Percentiles rank a stretch among this genome's conserved stretches.
Evolutionary conservation across 139 green algal genomes (phyloP).

Genomic region (Edaphochlamys debaryana): DNA sequence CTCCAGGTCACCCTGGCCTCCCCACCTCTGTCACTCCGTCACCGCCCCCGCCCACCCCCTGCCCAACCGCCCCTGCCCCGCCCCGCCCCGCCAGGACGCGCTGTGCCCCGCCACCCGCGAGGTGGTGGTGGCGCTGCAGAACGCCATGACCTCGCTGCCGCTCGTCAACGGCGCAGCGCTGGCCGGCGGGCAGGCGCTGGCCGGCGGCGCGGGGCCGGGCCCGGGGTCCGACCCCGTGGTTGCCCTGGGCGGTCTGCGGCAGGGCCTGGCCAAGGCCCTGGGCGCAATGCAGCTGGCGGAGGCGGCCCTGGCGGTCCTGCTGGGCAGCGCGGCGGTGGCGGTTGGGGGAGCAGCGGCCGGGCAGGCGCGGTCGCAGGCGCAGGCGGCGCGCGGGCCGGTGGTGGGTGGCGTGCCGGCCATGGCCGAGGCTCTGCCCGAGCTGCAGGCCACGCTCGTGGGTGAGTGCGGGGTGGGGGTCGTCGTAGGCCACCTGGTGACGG

Average conservation of each 20-base stretch:
- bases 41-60: too few species aligned
- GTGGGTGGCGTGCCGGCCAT: slow-evolving; percentile 27
- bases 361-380: background rate
- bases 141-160: slow-evolving; percentile 31
- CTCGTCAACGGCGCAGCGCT: slow-evolving; percentile 35
- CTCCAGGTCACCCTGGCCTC: too few species aligned
- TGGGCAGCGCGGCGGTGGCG: background rate
- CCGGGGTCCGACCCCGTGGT: background rate
- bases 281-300: slow-evolving; percentile 6
- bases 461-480: too few species aligned
- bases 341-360: background rate
- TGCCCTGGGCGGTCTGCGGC: background rate
- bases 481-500: too few species aligned
- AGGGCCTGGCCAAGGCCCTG: background rate
- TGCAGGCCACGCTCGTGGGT: slow-evolving; percentile 24
- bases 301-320: slow-evolving; percentile 2
- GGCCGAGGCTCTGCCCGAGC: slow-evolving; percentile 5
- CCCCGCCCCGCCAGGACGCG: background rate
- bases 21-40: too few species aligned
- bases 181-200: background rate
- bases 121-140: slow-evolving; percentile 31
- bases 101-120: slow-evolving; percentile 7
- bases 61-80: too few species aligned
- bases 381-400: background rate
- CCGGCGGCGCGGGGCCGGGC: background rate